Base-by-base conservation (phyloP, 352 stramenopile species). In the Phytopythium vexans region DNA sequence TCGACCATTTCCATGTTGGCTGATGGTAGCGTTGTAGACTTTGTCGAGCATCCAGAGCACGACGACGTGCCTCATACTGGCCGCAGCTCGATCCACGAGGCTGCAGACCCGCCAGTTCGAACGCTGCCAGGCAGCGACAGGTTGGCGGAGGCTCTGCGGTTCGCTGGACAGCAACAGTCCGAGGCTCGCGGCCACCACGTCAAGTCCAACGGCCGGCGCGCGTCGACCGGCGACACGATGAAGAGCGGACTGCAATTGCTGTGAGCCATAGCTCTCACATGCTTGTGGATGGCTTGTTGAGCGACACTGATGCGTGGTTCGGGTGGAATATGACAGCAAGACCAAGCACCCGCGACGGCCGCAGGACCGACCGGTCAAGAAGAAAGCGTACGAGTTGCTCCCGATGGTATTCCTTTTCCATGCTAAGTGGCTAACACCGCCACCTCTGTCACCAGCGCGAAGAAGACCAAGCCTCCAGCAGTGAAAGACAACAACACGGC, bases 31-130 rank as follows among this genome's bases (percentile, higher is more conserved):
- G 5, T 16, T 52, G n/a, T 38, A 86, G 75, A 87, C 47, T 84
- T 83, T 35, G 40, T 58, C 4, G 75, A 86, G 12, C 64, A 81
- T 21, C 57, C 72, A 3, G 58, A 72, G 32, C 52, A 57, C 11
- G 32, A 54, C 43, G 14, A 49, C 12, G 27, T 11, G 7, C 36
- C 27, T 27, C 42, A n/a, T 14, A 6, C 39, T 27, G 6, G 14
- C 39, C 39, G 12, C 39, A 6, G 11, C 43, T 32, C 6, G 31
- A 21, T 3, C 12, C 12, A 15, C 6, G 21, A 27, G 21, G 21
- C 21, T 27, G 21, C 21, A 27, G 21, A 27, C 21, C 21, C 21
- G 21, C 21, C 2, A 27, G 21, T 27, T 27, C 21, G 21, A 27
- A 27, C 21, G 21, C 21, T 43, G 11, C 8, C 39, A 43, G 7